Percentiles rank a stretch among this genome's conserved stretches.
phyloP scores from a whole-genome alignment of 2,329 filamentous ascomycete genomes.

The Aspergillus sp. region DNA sequence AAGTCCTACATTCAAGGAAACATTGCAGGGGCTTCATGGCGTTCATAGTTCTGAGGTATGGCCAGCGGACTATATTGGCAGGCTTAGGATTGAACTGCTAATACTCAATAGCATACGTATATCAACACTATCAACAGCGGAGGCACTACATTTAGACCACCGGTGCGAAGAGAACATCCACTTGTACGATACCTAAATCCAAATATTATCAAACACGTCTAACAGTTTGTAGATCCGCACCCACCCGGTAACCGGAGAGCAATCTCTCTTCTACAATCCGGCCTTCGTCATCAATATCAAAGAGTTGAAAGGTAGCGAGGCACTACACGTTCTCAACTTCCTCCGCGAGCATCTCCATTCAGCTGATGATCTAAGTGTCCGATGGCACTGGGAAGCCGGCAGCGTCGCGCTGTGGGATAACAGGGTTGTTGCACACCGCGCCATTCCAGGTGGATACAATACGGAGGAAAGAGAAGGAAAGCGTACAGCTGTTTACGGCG shows the following conservation, averaged over 20 bases:
- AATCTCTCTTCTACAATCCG: slow-evolving; percentile 8
- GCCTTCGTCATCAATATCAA: slow-evolving; percentile 2
- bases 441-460: slow-evolving; percentile 2
- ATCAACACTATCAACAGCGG: background rate
- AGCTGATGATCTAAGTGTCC: slow-evolving; percentile 1
- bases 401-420: slow-evolving; percentile 9
- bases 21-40: background rate
- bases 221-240: background rate
- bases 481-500: background rate
- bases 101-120: background rate
- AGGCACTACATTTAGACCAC: background rate
- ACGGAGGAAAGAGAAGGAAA: slow-evolving; percentile 6
- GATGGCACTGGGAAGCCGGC: slow-evolving; percentile 7
- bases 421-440: background rate
- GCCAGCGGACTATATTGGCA: background rate
- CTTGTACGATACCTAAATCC: background rate
- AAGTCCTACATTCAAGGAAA: slow-evolving; percentile 1
- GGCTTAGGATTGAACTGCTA: background rate
- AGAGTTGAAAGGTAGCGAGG: slow-evolving; percentile 1
- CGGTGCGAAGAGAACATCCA: slow-evolving; percentile 1
- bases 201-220: background rate
- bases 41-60: slow-evolving; percentile 5
- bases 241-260: background rate
- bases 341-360: slow-evolving; percentile 5
- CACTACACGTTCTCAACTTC: background rate